Evolutionary conservation across 768 basidiomycete genomes (phyloP).

Genomic region (Ramaria rubella): DNA sequence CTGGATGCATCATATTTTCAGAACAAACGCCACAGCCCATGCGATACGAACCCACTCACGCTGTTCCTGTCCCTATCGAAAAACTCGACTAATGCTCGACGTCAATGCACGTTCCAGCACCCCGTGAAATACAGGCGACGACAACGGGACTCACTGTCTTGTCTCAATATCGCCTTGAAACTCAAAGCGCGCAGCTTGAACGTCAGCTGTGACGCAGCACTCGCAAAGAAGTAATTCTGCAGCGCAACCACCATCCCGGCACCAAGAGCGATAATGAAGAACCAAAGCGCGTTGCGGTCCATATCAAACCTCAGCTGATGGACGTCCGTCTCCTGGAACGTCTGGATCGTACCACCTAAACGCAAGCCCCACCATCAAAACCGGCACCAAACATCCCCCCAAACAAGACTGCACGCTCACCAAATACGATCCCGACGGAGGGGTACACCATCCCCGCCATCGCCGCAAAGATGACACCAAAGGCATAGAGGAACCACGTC

Average conservation of each 20-base stretch:
- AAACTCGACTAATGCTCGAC: constrained; percentile 53
- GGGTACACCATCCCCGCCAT: constrained; percentile 64
- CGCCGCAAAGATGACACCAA: constrained; percentile 51
- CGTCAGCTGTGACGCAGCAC: constrained; percentile 64
- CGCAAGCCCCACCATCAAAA: no score
- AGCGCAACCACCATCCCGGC: constrained; percentile 52
- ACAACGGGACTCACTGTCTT: constrained; percentile 58
- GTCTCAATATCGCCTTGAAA: constrained; percentile 78
- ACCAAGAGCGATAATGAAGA: constrained; percentile 74
- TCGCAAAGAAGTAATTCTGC: constrained; percentile 68
- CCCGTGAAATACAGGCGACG: not conserved
- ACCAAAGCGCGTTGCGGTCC: constrained; percentile 62
- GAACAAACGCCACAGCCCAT: constrained; percentile 12
- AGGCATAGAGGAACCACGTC: constrained; percentile 50
- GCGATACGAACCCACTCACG: constrained; percentile 40
- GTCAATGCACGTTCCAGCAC: constrained; percentile 2
- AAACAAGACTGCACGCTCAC: constrained; percentile 22
- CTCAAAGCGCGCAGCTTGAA: constrained; percentile 60
- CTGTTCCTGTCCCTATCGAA: constrained; percentile 85
- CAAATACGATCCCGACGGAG: constrained; percentile 62
- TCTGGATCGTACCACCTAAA: constrained; percentile 16
- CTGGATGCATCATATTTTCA: constrained; percentile 27
- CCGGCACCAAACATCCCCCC: not conserved
- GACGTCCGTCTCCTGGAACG: constrained; percentile 23
- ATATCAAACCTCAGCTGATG: constrained; percentile 45